Evolutionary conservation across 2,329 filamentous ascomycete species (phyloP), one percentile per base, ranked within the genome.

Genomic region (Akanthomyces lecanii): DNA sequence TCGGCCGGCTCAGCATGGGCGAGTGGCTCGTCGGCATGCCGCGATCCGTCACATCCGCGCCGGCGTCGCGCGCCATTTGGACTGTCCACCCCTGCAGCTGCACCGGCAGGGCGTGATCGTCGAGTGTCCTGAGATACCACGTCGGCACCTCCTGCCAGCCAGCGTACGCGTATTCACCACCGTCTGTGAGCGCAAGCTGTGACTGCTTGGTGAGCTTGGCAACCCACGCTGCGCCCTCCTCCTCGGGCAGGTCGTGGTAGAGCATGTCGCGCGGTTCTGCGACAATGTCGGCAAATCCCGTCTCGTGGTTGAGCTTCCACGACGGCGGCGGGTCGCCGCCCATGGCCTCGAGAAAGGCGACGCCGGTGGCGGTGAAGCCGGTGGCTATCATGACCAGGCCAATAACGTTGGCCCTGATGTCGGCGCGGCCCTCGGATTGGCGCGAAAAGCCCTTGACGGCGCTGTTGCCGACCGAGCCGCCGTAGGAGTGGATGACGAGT

Each of bases 401-500:
- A 44, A 81, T 72, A 5, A 80, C 78, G 56, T 72, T 69, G 33
- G 79, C 79, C 8, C 40, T 30, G 44, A 45, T 16, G 2, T 54
- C 16, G 50, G 59, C 44, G 45, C 40, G 50, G 4, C 45, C 56
- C 21, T 68, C 63, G 36, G 64, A 60, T 38, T 67, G 61, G 25
- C 10, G 33, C 0, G 78, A 69, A 56, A 82, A 71, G 7, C 74
- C 78, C 64, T 77, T 78, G 67, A 82, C 70, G 2, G 79, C 78
- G 65, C 79, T 81, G 65, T 71, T 73, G 50, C 76, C 79, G 1
- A 81, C 76, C 48, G 77, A 72, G 25, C 80, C 80, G 36, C 80
- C 80, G 62, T 81, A 83, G 0, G 80, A 82, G 69, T 83, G 81
- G 1, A 73, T 75, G 3, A 81, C 67, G 5, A 84, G 71, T 4